These are phyloP conservation scores for Backusella mclennaniae DNA, from an alignment of 192 early-diverging fungal species.

Conservation along the genomic window DNA sequence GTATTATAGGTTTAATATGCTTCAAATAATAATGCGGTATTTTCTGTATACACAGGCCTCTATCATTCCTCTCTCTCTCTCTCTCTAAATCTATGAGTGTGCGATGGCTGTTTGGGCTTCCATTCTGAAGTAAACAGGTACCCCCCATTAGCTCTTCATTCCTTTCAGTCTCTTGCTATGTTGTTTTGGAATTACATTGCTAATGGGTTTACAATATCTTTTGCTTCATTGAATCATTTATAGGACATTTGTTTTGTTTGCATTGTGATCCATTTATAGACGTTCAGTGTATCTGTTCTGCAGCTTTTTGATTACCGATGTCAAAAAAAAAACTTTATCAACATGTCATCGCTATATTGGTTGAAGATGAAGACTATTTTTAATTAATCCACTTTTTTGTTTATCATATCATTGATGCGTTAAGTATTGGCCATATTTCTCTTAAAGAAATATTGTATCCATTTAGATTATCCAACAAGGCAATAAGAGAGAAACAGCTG, in stretches of 20 bases:
- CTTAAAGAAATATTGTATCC: neutral
- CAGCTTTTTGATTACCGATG: neutral
- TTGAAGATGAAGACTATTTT: neutral
- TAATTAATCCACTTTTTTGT: neutral
- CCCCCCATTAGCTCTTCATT: neutral
- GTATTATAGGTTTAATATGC: no score
- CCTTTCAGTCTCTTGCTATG: no score
- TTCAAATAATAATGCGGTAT: no score
- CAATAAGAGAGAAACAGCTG: neutral
- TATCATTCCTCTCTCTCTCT: neutral
- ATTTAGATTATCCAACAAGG: neutral
- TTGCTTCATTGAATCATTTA: neutral
- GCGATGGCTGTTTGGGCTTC: neutral
- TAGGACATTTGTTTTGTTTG: no score
- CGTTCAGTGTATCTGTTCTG: no score
- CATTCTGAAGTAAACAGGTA: neutral
- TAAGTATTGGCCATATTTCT: neutral
- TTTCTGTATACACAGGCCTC: no score
- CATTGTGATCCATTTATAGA: no score
- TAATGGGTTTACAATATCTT: neutral
- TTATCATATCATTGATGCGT: neutral
- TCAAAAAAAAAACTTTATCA: neutral
- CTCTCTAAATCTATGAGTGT: no score
- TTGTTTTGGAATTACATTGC: neutral
- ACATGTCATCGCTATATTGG: neutral